Evolutionary conservation across 352 stramenopile species (phyloP).

Genomic region (Globisporangium apiculatum): DNA sequence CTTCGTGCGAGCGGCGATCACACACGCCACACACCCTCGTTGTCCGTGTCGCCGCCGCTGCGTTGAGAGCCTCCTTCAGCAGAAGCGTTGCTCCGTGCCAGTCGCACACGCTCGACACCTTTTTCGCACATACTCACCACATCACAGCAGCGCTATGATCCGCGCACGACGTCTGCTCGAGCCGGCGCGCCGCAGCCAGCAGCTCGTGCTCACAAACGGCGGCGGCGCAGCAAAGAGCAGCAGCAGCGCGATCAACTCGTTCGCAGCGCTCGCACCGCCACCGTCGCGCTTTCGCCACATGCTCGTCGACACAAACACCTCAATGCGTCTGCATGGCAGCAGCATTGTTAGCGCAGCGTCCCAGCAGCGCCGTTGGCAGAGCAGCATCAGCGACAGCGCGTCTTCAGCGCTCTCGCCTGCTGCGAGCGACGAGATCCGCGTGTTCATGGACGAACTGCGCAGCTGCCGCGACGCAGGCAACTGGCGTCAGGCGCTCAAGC

Average conservation of each 20-base stretch:
- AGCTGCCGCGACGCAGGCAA: constrained; percentile 52
- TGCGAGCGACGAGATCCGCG: constrained; percentile 6
- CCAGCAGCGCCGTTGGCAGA: constrained; percentile 12
- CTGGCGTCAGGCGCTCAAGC: constrained; percentile 66
- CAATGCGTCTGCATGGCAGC: too few species aligned
- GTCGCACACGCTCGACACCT: neutral
- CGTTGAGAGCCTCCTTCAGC: too few species aligned
- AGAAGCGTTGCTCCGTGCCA: too few species aligned
- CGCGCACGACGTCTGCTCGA: constrained; percentile 17
- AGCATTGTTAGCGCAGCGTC: neutral
- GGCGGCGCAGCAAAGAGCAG: neutral
- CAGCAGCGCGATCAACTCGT: constrained; percentile 7
- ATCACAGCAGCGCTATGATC: constrained; percentile 12
- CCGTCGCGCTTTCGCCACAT: constrained; percentile 5
- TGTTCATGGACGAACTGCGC: constrained; percentile 32
- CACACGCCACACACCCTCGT: too few species aligned
- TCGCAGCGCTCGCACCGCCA: constrained; percentile 1
- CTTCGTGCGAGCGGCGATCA: too few species aligned
- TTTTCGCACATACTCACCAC: neutral
- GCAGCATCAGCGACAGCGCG: neutral
- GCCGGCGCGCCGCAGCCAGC: constrained; percentile 11
- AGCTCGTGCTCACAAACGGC: constrained; percentile 13
- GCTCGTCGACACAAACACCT: constrained; percentile 4
- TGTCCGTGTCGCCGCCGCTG: too few species aligned
- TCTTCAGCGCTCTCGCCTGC: neutral